Conservation (phyloP, 176 grass and related monocot genomes). For the Rhynchospora breviuscula region DNA sequence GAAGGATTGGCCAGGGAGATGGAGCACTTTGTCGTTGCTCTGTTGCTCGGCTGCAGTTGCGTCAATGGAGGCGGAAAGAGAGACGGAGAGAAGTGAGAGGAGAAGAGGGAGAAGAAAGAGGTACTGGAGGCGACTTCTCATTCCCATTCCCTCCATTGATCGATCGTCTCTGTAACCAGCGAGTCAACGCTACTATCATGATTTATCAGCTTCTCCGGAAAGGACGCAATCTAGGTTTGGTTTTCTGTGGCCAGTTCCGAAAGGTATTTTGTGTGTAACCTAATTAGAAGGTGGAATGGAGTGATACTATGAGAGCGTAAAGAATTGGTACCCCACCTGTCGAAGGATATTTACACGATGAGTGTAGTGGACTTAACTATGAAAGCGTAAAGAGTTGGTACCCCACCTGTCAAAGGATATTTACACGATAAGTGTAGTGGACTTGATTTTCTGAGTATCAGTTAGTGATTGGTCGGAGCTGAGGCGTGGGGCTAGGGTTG, state of each 20-base stretch:
- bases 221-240: neutral
- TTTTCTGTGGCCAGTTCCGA: neutral
- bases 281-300: neutral
- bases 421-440: neutral
- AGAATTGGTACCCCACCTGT: too few species aligned
- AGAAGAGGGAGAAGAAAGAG: neutral
- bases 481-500: neutral
- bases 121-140: neutral
- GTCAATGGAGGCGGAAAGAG: neutral
- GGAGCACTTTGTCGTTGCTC: slow-evolving; percentile 47
- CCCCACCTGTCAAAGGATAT: neutral
- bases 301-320: neutral
- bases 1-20: slow-evolving; percentile 64
- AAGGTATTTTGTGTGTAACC: neutral
- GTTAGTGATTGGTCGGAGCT: neutral
- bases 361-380: neutral
- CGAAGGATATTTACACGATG: neutral
- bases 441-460: neutral
- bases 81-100: neutral
- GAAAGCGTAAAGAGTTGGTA: too few species aligned
- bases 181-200: neutral
- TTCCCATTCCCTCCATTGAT: slow-evolving; percentile 20
- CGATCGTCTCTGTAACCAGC: neutral
- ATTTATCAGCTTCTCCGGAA: neutral
- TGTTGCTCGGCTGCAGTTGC: slow-evolving; percentile 33